Conservation (phyloP, 1,284 basidiomycete species). For the Mycena sp. region DNA sequence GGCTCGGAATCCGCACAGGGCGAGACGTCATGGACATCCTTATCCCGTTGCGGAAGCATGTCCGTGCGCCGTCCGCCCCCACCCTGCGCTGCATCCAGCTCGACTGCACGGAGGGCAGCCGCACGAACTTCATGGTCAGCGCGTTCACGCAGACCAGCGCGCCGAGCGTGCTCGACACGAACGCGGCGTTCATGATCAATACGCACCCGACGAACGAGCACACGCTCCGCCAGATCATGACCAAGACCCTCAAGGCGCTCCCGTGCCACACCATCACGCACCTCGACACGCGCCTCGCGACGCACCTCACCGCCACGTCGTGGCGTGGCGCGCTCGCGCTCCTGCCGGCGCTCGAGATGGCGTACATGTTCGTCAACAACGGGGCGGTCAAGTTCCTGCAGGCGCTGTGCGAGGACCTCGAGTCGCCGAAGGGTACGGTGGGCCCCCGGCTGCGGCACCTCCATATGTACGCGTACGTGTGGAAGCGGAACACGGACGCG, state of each 20-base stretch:
- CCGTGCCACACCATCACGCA: conserved; percentile 12
- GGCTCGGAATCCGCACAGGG: neutral
- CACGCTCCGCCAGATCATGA: neutral
- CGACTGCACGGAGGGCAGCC: neutral
- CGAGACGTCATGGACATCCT: neutral
- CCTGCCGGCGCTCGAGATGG: conserved; percentile 17
- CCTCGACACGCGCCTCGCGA: conserved; percentile 6
- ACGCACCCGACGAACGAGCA: neutral
- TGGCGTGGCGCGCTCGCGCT: conserved; percentile 14
- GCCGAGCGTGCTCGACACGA: neutral
- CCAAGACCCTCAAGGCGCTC: conserved; percentile 13
- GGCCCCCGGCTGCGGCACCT: too few species aligned
- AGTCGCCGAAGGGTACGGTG: too few species aligned
- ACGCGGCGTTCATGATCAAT: neutral
- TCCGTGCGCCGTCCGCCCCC: neutral
- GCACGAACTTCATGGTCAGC: neutral
- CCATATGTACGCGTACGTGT: too few species aligned
- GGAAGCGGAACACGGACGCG: too few species aligned
- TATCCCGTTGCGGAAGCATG: neutral
- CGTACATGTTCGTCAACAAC: neutral
- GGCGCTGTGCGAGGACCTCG: too few species aligned
- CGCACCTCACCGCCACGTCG: neutral
- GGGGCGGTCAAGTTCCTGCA: neutral
- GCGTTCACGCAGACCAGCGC: neutral
- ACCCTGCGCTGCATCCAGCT: neutral